A percentile compares a stretch with the other conserved stretches of the same genome.
Evolutionary conservation across 176 grass and related monocot genomes (phyloP).

Genomic region (Eremochloa ophiuroides): DNA sequence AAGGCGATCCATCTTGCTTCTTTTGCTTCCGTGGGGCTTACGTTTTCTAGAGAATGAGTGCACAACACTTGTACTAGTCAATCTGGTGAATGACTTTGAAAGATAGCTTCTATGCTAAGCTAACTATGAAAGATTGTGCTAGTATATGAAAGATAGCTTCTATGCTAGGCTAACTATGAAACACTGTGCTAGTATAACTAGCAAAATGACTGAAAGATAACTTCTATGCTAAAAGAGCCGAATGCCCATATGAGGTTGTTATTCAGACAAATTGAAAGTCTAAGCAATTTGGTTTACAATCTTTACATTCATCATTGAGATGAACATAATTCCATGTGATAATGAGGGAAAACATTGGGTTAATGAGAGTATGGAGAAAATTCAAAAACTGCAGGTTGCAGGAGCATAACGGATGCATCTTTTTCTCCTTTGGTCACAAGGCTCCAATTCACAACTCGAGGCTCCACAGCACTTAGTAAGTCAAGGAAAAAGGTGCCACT

Average conservation of each 20-base stretch:
- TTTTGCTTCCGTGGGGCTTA: background rate
- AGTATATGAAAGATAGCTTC: no score
- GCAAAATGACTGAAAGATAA: conserved; percentile 3
- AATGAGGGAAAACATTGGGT: no score
- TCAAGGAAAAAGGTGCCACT: conserved; percentile 94
- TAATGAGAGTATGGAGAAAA: background rate
- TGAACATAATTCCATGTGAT: no score
- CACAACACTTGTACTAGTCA: no score
- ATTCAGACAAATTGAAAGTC: background rate
- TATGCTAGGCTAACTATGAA: no score
- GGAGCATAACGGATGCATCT: conserved; percentile 41
- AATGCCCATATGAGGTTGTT: background rate
- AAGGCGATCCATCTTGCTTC: no score
- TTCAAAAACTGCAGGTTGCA: background rate
- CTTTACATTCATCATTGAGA: background rate
- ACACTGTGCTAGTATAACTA: no score
- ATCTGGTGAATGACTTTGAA: no score
- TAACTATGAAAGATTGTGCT: no score
- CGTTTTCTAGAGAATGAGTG: background rate
- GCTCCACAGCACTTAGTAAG: conserved; percentile 73
- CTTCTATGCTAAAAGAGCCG: no score
- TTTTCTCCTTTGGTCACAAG: conserved; percentile 88
- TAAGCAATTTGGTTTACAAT: background rate
- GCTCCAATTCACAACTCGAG: conserved; percentile 90
- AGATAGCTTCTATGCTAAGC: no score